Base-by-base conservation (phyloP, 2,329 filamentous ascomycete genomes). In the Aspergillus brasiliensis region DNA sequence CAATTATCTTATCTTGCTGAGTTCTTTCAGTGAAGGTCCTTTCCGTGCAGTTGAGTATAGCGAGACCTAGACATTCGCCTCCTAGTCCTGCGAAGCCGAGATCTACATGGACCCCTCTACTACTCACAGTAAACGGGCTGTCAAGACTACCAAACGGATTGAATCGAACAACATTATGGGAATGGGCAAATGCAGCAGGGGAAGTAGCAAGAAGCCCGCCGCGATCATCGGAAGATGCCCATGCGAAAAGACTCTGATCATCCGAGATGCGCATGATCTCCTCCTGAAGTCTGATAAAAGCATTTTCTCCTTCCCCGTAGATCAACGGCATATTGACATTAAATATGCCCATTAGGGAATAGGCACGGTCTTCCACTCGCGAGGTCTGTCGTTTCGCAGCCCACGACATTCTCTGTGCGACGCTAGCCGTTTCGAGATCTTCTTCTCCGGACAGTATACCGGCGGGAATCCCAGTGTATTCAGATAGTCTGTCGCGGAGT, bases 41-140 rank as follows among this genome's bases (percentile, higher is more conserved):
- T 10, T 42, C 40, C 19, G 0, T 11, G 4, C 40, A 42, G 0
- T 42, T 42, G 3, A 42, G 40, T 0, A 42, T 42, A 10, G 17
- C 40, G 17, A 42, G 8, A 11, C 40, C 40, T 19, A 11, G 17
- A 2, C 40, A 17, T 4, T 8, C 8, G 19, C 1, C 3, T 8
- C 5, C n/a, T 11, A 19, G 11, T 17, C 17, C 40, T 42, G 19
- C 11, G 23, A 51, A 70, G 62, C 58, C 69, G 68, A 5, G 70
- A 65, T 3, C n/a, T 52, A 42, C 2, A 3, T 21, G 40, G 3
- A 42, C 19, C 11, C 40, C 40, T 6, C 19, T 21, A 19, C 40
- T 21, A 21, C 8, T 6, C 1, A 19, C 17, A 42, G 40, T 21
- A 8, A 42, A 11, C 10, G 40, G 40, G 19, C 3, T 19, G 1